Evolutionary conservation across 2,329 filamentous ascomycete genomes (phyloP), one percentile per base, ranked within the genome.

Genomic region (Fusarium fujikuroi): DNA sequence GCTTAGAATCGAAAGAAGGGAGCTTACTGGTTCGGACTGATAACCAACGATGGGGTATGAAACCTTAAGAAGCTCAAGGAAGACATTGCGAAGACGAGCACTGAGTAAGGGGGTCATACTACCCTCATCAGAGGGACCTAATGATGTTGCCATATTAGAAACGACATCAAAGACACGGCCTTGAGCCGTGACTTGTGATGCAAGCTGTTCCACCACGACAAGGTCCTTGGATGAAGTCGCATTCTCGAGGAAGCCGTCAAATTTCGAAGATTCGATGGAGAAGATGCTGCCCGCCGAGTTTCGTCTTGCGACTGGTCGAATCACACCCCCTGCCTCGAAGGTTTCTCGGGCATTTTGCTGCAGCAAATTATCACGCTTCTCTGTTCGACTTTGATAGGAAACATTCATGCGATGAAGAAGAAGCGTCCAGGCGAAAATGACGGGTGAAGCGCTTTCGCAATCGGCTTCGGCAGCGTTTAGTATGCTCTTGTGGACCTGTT

Each of bases 341-440:
- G 85, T 87, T 68, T 89, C 88, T 49, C 88, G 85, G 1, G 89
- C 87, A 68, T 87, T 87, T 76, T 90, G 87, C 69, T 90, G 89
- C 59, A 90, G 84, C 21, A 89, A 80, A 34, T 88, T 83, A 73
- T 91, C 89, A 53, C 89, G 83, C 65, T 87, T 86, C 78, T 92
- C 91, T 43, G 89, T 89, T 50, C 91, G 86, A 57, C 85, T 86
- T 63, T 89, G 86, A 72, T 91, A 92, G 18, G 89, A 88, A 46
- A 89, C 83, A 73, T 90, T 89, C 83, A 96, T 90, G 32, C 88
- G 87, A 76, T 92, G 89, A 15, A 95, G 85, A 32, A 97, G 88
- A 53, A 95, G 85, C 8, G 92, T 90, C 95, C 95, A 98, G 7
- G 93, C 90, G 74, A 97, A 93, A 25, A 94, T 88, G 23, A 93